These are phyloP conservation scores for Trypanosoma platydactyli DNA, from an alignment of 208 protist genomes.

Conservation along the genomic window DNA sequence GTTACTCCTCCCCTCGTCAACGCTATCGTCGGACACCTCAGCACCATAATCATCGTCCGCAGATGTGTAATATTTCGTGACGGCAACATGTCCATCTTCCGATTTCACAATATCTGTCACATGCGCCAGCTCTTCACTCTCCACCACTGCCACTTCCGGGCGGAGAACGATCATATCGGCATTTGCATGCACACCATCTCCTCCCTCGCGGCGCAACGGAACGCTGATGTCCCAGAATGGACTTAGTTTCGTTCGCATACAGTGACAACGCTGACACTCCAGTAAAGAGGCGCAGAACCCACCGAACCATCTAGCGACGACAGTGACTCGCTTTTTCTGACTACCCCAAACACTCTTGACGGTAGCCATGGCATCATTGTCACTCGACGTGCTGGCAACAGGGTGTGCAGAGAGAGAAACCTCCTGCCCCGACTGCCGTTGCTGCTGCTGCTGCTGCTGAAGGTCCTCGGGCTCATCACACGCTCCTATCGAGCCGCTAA, in stretches of 20 bases:
- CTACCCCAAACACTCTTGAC: too few species aligned
- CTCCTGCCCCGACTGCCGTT: not conserved
- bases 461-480: not conserved
- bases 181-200: too few species aligned
- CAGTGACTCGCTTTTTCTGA: not conserved
- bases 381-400: not conserved
- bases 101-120: not conserved
- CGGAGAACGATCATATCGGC: not conserved
- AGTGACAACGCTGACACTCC: conserved; percentile 40
- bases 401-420: too few species aligned
- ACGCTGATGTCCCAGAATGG: conserved; percentile 56
- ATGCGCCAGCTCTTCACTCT: not conserved
- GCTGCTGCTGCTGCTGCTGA: not conserved
- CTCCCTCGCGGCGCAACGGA: conserved; percentile 18
- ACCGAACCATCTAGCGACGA: conserved; percentile 60
- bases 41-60: too few species aligned
- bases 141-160: not conserved
- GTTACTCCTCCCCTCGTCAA: not conserved
- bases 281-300: conserved; percentile 42
- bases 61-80: not conserved
- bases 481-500: conserved; percentile 2
- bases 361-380: not conserved
- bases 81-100: not conserved
- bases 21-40: too few species aligned
- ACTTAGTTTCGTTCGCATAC: conserved; percentile 29